phyloP scores from a whole-genome alignment of 345 rosid species.

The Crucihimalaya himalaica region DNA sequence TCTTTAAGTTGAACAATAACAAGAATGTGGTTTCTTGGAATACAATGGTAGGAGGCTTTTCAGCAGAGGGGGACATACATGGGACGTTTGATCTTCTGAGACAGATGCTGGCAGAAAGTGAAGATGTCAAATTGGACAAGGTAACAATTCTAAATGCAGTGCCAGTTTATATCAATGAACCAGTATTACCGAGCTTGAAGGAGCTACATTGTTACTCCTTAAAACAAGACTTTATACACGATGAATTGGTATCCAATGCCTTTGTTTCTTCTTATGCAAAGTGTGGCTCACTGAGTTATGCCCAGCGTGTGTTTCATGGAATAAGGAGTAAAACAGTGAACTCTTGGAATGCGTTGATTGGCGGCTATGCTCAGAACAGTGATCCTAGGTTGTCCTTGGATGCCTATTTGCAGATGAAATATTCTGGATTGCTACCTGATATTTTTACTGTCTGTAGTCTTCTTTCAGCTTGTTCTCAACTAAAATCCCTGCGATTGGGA shows the following conservation, averaged over 20 bases:
- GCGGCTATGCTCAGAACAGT: slow-evolving; percentile 55
- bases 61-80: slow-evolving; percentile 42
- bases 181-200: slow-evolving; percentile 49
- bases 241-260: slow-evolving; percentile 58
- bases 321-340: slow-evolving; percentile 51
- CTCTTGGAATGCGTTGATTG: slow-evolving; percentile 75
- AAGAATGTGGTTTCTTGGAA: slow-evolving; percentile 72
- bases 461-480: slow-evolving; percentile 55
- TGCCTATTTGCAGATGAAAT: slow-evolving; percentile 47
- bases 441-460: slow-evolving; percentile 56
- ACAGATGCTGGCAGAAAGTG: slow-evolving; percentile 47
- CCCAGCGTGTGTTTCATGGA: slow-evolving; percentile 46
- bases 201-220: slow-evolving; percentile 65
- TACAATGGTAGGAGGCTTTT: slow-evolving; percentile 53
- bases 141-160: slow-evolving; percentile 58
- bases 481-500: slow-evolving; percentile 48
- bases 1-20: slow-evolving; percentile 45
- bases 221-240: slow-evolving; percentile 47
- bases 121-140: slow-evolving; percentile 43
- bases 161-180: slow-evolving; percentile 45
- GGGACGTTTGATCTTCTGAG: slow-evolving; percentile 47
- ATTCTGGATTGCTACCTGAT: slow-evolving; percentile 52
- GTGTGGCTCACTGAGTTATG: slow-evolving; percentile 45
- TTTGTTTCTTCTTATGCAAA: slow-evolving; percentile 62
- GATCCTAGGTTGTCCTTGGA: slow-evolving; percentile 53